Conservation (phyloP, 768 basidiomycete genomes). For the Tulasnella sp. region DNA sequence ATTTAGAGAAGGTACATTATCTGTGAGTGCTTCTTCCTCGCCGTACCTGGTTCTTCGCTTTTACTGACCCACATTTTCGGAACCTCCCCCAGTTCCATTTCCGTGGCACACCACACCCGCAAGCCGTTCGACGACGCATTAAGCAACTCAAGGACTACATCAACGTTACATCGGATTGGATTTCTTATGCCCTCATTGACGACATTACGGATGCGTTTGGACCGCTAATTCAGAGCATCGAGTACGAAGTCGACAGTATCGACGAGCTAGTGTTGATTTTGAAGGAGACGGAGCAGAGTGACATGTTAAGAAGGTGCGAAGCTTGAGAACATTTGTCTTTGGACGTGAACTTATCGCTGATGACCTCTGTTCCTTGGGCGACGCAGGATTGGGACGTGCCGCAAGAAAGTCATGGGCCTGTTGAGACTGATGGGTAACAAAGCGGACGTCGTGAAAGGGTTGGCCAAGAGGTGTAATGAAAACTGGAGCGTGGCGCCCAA, state of each 20-base stretch:
- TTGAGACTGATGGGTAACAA: conserved; percentile 98
- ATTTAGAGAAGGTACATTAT: conserved; percentile 94
- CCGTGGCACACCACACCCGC: conserved; percentile 94
- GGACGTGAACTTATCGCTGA: not conserved
- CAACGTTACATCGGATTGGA: conserved; percentile 98
- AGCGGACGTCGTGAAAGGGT: conserved; percentile 98
- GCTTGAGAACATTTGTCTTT: not conserved
- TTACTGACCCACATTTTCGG: not conserved
- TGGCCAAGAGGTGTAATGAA: conserved; percentile 97
- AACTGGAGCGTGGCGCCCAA: conserved; percentile 99
- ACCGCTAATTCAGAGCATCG: conserved; percentile 96
- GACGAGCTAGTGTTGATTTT: conserved; percentile 97
- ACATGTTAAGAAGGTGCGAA: conserved; percentile 82
- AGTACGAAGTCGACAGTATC: conserved; percentile 99
- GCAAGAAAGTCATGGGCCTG: conserved; percentile 99
- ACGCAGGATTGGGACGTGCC: conserved; percentile 87
- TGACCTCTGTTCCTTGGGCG: too few species aligned
- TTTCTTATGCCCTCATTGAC: conserved; percentile 98
- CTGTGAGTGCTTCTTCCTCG: conserved; percentile 56
- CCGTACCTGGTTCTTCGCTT: not conserved
- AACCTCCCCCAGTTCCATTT: conserved; percentile 79
- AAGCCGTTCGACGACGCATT: conserved; percentile 96
- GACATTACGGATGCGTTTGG: conserved; percentile 99
- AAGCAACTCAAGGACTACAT: conserved; percentile 99
- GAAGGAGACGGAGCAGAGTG: conserved; percentile 94